These are phyloP conservation scores for Plantago major DNA, from an alignment of 257 asterid genomes.

Conservation along the genomic window DNA sequence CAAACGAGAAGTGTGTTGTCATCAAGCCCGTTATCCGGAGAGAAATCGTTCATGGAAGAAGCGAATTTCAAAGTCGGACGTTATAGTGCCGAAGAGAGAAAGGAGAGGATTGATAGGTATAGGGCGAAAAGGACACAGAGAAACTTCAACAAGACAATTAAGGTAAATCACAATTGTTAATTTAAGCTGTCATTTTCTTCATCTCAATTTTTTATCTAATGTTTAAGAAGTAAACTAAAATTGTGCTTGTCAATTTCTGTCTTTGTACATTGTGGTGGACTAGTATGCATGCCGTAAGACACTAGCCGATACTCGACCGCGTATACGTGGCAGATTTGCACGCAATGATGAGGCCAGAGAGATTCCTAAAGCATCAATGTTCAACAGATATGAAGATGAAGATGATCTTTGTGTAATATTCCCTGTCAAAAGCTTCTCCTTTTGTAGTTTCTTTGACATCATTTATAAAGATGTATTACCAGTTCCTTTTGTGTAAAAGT, in stretches of 20 bases:
- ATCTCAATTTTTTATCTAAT: not conserved
- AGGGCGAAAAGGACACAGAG: conserved; percentile 79
- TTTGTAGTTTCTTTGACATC: conserved; percentile 8
- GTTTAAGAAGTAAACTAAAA: not conserved
- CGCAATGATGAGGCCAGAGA: conserved; percentile 72
- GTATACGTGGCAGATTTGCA: conserved; percentile 91
- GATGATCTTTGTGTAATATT: conserved; percentile 75
- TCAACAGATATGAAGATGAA: conserved; percentile 51
- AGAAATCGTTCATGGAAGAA: conserved; percentile 55
- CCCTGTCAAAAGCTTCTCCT: conserved; percentile 11
- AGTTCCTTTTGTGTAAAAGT: conserved; percentile 19
- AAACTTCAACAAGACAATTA: conserved; percentile 81
- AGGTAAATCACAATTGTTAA: conserved; percentile 35
- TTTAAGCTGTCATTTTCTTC: not conserved
- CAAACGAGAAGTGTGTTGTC: conserved; percentile 34
- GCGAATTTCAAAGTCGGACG: conserved; percentile 57
- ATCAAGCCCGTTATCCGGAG: conserved; percentile 58
- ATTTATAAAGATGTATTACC: conserved; percentile 7
- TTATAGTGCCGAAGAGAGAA: conserved; percentile 73
- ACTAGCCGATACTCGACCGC: conserved; percentile 73
- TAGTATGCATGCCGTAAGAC: conserved; percentile 90
- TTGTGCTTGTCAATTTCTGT: not conserved
- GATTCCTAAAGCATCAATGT: conserved; percentile 56
- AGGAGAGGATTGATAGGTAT: conserved; percentile 70
- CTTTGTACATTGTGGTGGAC: not conserved